Evolutionary conservation across 2,329 filamentous ascomycete species (phyloP).

Genomic region (Epichloe festucae): DNA sequence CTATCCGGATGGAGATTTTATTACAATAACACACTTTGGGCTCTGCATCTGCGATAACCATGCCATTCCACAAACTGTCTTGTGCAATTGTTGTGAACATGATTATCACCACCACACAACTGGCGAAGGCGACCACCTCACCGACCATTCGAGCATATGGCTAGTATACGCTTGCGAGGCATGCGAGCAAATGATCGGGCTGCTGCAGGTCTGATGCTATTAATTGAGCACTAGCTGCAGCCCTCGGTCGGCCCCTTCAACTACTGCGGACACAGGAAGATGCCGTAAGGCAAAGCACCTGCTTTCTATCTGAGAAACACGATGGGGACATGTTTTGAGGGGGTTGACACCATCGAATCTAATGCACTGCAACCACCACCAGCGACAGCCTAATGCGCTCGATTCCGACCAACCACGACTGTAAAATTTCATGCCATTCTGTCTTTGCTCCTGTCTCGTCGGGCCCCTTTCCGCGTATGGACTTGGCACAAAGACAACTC

Average conservation of each 20-base stretch:
- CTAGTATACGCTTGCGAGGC: background rate
- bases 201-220: background rate
- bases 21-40: too few relatives aligned
- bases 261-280: background rate
- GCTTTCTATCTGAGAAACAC: background rate
- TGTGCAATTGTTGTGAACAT: background rate
- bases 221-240: background rate
- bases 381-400: background rate
- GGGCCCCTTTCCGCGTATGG: background rate
- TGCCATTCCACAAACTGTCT: background rate
- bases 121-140: too few relatives aligned
- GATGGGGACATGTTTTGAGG: background rate
- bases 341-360: background rate
- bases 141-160: too few relatives aligned
- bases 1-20: too few relatives aligned
- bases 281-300: background rate
- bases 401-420: background rate
- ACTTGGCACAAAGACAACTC: too few relatives aligned
- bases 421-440: background rate
- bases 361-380: background rate
- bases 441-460: background rate
- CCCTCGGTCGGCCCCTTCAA: background rate
- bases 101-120: too few relatives aligned
- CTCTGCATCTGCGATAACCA: too few relatives aligned
- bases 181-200: background rate